Evolutionary conservation across 129 eudicot species (phyloP), one percentile per base, ranked within the genome.

Genomic region (Chrysanthemum makinoi): DNA sequence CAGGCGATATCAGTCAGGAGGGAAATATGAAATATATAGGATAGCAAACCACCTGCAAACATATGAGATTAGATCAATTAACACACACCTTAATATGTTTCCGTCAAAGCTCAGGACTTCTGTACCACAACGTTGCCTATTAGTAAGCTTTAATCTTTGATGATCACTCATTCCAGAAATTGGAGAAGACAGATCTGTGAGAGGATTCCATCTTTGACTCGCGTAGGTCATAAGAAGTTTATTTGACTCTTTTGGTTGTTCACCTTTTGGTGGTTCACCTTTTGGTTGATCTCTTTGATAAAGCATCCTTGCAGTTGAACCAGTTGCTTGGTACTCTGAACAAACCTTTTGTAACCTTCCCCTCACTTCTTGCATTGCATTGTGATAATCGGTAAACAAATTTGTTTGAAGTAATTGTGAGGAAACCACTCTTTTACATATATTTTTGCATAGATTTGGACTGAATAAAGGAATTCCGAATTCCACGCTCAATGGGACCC

Each of bases 101-200:
- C 99, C 99, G 81, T 95, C 99, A 75, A 95, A 95, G 82, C 99
- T 90, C 83, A 95, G 68, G 65, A 95, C 89, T 86, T 95, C 97
- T 18, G 97, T 84, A 65, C 86, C 73, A 33, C 85, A 86, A 16
- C 96, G 99, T 72, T 95, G 89, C 70, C 99, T 77, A 70, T 81
- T 84, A 49, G 89, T 88, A 70, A 90, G 93, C 76, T 83, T 90
- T 52, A 85, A 30, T 80, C 96, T 79, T 74, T 94, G 98, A 68
- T 77, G 79, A 72, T 95, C 99, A 68, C 89, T 77, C 72, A 68
- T 65, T 26, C 96, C 96, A 75, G 99, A 87, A 26, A 95, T 88
- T 0, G 99, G 99, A 77, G 99, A 90, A 81, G 99, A 95, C 20
- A 91, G 99, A 59, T 90, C 97, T 55, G 77, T 81, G 57, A 86